Evolutionary conservation across 345 rosid species (phyloP).

Genomic region (Moringa oleifera): DNA sequence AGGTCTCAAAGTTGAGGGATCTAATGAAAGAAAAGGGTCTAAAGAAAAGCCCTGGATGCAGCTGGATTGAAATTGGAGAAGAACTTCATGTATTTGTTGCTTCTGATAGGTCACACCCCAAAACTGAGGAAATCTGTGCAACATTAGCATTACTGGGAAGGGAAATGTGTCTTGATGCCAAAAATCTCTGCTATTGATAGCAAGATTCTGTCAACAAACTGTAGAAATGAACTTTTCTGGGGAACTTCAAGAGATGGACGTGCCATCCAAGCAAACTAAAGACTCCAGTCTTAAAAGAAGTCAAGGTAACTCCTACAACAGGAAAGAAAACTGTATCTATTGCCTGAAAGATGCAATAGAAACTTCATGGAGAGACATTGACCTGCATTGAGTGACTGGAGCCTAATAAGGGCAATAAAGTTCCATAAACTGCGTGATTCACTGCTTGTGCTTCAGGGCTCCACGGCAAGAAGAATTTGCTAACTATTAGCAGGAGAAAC

Average conservation of each 20-base stretch:
- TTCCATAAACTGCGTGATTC: too few relatives aligned
- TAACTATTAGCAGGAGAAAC: too few relatives aligned
- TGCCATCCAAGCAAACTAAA: neutral
- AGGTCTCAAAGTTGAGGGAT: constrained; percentile 38
- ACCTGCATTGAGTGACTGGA: neutral
- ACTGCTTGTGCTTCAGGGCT: too few relatives aligned
- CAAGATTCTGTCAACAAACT: neutral
- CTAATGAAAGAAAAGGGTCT: constrained; percentile 48
- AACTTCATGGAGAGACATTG: neutral
- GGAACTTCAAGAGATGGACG: neutral
- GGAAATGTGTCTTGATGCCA: constrained; percentile 14
- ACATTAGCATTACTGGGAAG: constrained; percentile 31
- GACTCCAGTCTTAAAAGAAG: neutral
- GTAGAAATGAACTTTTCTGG: neutral
- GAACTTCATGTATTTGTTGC: constrained; percentile 44
- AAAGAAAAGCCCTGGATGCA: constrained; percentile 49
- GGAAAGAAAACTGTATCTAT: neutral
- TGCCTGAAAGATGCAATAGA: neutral
- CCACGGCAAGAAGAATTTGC: too few relatives aligned
- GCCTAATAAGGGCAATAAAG: too few relatives aligned
- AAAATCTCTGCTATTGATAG: constrained; percentile 9
- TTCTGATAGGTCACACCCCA: constrained; percentile 38
- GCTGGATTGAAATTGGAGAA: constrained; percentile 49
- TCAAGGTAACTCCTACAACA: neutral
- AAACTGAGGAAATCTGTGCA: constrained; percentile 23